Percentiles rank a stretch among this genome's conserved stretches.
phyloP scores from a whole-genome alignment of 192 early-diverging fungal genomes.

The Podila clonocystis region DNA sequence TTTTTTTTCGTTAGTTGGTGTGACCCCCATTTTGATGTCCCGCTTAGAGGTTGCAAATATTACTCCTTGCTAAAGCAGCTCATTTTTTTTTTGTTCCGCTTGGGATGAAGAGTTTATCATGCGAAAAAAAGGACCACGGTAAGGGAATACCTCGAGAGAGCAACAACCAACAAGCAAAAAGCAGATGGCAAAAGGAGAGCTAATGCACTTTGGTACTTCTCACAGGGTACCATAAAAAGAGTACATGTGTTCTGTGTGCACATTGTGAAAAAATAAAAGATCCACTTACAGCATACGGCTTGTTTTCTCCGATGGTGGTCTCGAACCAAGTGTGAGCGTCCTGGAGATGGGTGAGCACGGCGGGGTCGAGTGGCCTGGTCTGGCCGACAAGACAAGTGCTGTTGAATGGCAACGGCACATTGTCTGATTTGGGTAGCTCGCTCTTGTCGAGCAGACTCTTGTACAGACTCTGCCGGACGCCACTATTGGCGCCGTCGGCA shows the following conservation, averaged over 20 bases:
- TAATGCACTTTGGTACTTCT: not conserved
- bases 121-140: not conserved
- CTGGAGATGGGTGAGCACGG: not conserved
- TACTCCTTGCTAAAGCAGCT: no score
- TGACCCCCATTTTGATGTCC: no score
- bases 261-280: not conserved
- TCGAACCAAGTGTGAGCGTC: constrained; percentile 12
- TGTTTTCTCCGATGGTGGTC: constrained; percentile 1
- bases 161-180: no score
- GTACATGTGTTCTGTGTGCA: no score
- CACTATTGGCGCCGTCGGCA: not conserved
- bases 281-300: constrained; percentile 5
- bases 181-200: no score
- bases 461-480: constrained; percentile 5
- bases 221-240: not conserved
- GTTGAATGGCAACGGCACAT: not conserved
- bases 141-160: no score
- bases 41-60: no score
- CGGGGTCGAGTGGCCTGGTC: not conserved
- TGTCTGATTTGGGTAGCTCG: not conserved
- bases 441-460: not conserved
- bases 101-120: not conserved
- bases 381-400: constrained; percentile 3
- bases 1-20: not conserved
- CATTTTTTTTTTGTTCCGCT: no score